A percentile compares a stretch with the other conserved stretches of the same genome.
phyloP scores from a whole-genome alignment of 1,284 basidiomycete genomes.

The Tylopilus sp. region DNA sequence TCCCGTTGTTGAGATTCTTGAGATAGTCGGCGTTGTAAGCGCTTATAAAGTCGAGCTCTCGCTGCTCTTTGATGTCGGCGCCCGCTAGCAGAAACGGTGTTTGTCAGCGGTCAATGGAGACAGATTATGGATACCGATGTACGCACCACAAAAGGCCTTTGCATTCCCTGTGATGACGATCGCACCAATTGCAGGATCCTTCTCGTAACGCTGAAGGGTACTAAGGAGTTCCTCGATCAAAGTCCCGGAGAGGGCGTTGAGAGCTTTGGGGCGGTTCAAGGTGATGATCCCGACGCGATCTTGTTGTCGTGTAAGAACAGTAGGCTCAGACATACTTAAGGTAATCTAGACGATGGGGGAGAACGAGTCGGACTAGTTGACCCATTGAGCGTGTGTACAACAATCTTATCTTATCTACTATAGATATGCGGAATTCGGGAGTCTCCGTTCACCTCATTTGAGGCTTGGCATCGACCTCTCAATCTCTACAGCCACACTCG shows the following conservation, averaged over 20 bases:
- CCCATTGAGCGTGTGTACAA: too few species aligned
- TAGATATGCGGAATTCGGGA: too few species aligned
- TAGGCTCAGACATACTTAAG: constrained; percentile 31
- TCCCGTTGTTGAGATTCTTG: constrained; percentile 62
- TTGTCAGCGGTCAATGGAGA: neutral
- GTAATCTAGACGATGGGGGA: too few species aligned
- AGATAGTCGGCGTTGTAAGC: constrained; percentile 72
- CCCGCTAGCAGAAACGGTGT: constrained; percentile 37
- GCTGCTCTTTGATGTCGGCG: constrained; percentile 53
- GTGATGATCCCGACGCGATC: constrained; percentile 39
- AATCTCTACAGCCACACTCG: constrained; percentile 55
- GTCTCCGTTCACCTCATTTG: too few species aligned
- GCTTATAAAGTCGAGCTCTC: constrained; percentile 53
- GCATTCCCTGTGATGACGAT: constrained; percentile 71
- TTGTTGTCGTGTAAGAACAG: constrained; percentile 28
- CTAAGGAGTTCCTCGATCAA: constrained; percentile 59
- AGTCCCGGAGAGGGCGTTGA: constrained; percentile 70
- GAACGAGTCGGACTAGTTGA: too few species aligned
- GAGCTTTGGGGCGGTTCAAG: constrained; percentile 72
- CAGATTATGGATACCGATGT: neutral
- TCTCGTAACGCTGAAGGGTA: constrained; percentile 56
- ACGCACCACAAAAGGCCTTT: constrained; percentile 66
- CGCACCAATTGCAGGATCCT: constrained; percentile 58
- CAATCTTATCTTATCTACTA: neutral
- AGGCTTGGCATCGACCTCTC: too few species aligned